Base-by-base conservation (phyloP, 164 flowering plant genomes). In the Cinnamomum micranthum region DNA sequence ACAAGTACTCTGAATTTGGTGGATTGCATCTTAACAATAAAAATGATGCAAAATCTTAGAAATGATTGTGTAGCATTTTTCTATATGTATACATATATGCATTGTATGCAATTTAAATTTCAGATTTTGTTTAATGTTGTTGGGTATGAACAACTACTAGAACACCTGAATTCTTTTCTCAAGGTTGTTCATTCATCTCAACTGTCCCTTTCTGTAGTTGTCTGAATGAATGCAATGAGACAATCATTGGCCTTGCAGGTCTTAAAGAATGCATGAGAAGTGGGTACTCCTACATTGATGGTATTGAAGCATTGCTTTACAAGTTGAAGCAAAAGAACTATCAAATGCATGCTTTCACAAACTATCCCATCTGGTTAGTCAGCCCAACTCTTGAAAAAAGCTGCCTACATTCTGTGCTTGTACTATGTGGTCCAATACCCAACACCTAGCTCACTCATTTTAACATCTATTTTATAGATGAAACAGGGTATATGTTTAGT, bases 311-410 rank as follows among this genome's bases (percentile, higher is more conserved):
- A 72, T 82, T 93, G 81, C 94, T 95, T 68, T 65, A 65, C 24
- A 76, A 73, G 52, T 81, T 95, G 77, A 92, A 88, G 80, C 77
- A 78, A 65, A 84, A 83, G 71, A 84, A 88, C 75, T 91, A 88
- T 68, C 94, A 95, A 80, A 90, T 95, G 83, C 99, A 95, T 85
- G 92, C 99, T 77, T 89, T 86, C 76, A 93, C 99, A 74, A 95
- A 95, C 80, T 95, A 95, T 75, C 98, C 99, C 22, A 81, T 79
- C 77, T 95, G 99, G 99, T 95, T 80, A 73, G 80, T 47, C 33
- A n/a, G 20, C n/a, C 47, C n/a, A n/a, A 5, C 47, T 24, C 50
- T 19, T 67, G 25, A 47, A 59, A 75, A 28, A 19, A 1, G 60
- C n/a, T 55, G 19, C 60, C n/a, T 6, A 55, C n/a, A 55, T 13